Conservation (phyloP, 2,329 filamentous ascomycete species). For the Fusarium chuoi region DNA sequence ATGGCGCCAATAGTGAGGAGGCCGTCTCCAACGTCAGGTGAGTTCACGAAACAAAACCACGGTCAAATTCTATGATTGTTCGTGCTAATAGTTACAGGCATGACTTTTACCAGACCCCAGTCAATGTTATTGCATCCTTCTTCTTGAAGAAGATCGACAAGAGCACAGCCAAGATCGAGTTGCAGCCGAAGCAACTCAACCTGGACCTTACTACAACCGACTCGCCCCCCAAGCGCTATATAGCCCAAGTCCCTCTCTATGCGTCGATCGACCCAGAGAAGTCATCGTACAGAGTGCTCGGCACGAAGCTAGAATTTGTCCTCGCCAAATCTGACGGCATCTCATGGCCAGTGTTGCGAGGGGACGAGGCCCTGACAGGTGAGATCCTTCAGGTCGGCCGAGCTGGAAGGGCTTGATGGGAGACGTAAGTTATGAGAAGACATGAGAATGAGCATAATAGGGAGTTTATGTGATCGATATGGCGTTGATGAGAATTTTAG, state of each 20-base stretch:
- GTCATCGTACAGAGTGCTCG: constrained; percentile 82
- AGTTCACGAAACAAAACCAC: constrained; percentile 38
- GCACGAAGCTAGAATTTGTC: constrained; percentile 87
- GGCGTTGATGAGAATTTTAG: constrained; percentile 25
- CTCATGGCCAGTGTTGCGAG: constrained; percentile 87
- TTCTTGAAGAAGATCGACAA: constrained; percentile 98
- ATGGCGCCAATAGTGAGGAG: constrained; percentile 70
- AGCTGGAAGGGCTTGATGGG: constrained; percentile 66
- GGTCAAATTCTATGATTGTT: not conserved
- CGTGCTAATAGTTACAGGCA: constrained; percentile 52
- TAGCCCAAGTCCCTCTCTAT: constrained; percentile 77
- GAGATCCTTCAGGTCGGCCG: constrained; percentile 92
- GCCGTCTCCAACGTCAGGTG: constrained; percentile 81
- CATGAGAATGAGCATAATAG: constrained; percentile 19
- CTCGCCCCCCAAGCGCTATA: constrained; percentile 80
- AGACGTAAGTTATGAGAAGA: not conserved
- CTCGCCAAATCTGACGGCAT: constrained; percentile 77
- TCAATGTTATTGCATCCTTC: constrained; percentile 86
- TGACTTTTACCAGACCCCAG: constrained; percentile 94
- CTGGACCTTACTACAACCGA: constrained; percentile 90
- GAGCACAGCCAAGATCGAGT: constrained; percentile 76
- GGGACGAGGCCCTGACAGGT: constrained; percentile 73
- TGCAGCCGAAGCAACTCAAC: constrained; percentile 70
- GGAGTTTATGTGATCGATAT: constrained; percentile 32
- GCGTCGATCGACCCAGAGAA: constrained; percentile 79